phyloP scores from a whole-genome alignment of 768 basidiomycete genomes.

The Mrakia frigida region DNA sequence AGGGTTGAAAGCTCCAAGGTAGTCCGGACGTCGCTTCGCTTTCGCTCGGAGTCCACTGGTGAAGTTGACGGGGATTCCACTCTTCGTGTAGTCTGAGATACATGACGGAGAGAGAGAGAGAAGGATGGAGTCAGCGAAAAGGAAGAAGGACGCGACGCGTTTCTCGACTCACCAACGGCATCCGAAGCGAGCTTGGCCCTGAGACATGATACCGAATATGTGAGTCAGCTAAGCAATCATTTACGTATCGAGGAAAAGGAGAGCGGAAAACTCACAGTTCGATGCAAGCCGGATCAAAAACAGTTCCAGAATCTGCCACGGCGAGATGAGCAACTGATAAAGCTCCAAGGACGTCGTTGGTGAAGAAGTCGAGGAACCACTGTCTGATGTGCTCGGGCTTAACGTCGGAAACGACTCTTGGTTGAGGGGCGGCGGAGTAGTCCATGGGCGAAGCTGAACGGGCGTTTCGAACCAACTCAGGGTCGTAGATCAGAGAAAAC shows the following conservation, averaged over 20 bases:
- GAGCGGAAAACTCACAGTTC: background rate
- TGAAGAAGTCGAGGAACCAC: constrained; percentile 31
- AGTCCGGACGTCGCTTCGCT: constrained; percentile 2
- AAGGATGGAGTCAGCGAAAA: background rate
- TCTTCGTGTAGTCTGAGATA: constrained; percentile 25
- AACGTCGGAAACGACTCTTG: background rate
- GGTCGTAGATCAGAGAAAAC: constrained; percentile 27
- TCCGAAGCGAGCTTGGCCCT: constrained; percentile 25
- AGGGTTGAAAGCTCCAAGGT: background rate
- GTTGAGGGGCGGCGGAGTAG: background rate
- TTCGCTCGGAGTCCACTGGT: background rate
- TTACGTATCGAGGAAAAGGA: background rate
- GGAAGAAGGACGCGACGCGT: background rate
- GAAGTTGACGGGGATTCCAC: constrained; percentile 13
- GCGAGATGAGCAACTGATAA: constrained; percentile 18
- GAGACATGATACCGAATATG: background rate
- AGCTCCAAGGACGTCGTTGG: constrained; percentile 12
- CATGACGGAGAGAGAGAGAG: too few species aligned
- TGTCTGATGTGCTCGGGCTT: constrained; percentile 11
- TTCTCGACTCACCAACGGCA: constrained; percentile 19
- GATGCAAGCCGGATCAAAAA: constrained; percentile 10
- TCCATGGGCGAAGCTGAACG: constrained; percentile 4
- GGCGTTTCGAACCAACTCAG: background rate
- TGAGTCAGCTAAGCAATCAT: too few species aligned
- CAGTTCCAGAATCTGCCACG: background rate